Evolutionary conservation across 495 filamentous ascomycete species (phyloP), one percentile per base, ranked within the genome.

Genomic region (Penicillium riverlandense): DNA sequence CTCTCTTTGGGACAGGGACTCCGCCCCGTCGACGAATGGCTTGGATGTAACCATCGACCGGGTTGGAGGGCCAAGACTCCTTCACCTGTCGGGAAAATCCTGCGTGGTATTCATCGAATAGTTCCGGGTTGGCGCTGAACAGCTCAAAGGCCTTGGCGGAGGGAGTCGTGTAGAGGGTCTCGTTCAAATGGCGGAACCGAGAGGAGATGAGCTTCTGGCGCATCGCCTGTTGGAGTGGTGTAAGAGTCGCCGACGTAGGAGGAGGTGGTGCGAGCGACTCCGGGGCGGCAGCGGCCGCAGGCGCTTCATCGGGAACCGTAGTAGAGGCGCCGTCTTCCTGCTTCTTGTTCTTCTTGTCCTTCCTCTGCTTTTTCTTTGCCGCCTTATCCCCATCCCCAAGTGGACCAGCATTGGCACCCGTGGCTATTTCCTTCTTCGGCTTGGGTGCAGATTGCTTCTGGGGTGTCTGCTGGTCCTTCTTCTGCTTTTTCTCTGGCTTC

Each of bases 131-230:
- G 8, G 81, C 62, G 34, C 73, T 62, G 71, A 97, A 97, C 33
- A 96, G 77, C 44, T 77, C 61, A 44, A 91, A 78, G 11, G 90
- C 83, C 38, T 89, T 77, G 35, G 69, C 62, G 1, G 92, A 98
- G 11, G 90, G 85, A 6, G 84, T 88, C 9, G 90, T 96, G 65
- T 97, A 96, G 16, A 97, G 85, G 4, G 85, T 89, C 67, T 98
- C 83, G 69, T 98, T 98, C 48, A 98, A 79, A 62, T 96, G 88
- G 52, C 92, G 89, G 78, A 98, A 98, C 46, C 92, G 91, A 11
- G 92, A 89, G 6, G 87, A 89, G 44, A 90, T 75, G 43, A 98
- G 81, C 66, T 97, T 97, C 48, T 86, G 79, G 44, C 85, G 85
- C 92, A 98, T 98, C 4, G 83, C 80, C 45, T 84, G 80, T 71